phyloP scores from a whole-genome alignment of 2,329 filamentous ascomycete species.

The Hypomyces rosellus region DNA sequence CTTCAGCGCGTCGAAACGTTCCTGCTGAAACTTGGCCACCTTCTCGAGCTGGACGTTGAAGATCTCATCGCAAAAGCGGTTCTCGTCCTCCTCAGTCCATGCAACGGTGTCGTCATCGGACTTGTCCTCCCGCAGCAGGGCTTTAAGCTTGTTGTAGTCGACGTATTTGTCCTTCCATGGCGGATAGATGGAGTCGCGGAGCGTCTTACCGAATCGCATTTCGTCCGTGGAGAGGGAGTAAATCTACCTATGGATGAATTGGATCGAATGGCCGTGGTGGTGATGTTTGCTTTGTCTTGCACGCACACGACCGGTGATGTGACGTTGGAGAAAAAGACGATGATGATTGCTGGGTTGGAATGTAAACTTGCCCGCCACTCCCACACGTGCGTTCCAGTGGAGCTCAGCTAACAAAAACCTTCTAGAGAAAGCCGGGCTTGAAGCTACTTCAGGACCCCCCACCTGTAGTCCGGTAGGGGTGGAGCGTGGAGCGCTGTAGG shows the following conservation, averaged over 20 bases:
- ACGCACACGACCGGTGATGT: too few relatives aligned
- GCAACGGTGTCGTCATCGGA: conserved; percentile 53
- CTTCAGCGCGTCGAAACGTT: conserved; percentile 58
- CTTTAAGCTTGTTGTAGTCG: conserved; percentile 91
- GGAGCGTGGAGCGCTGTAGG: too few relatives aligned
- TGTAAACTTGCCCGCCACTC: too few relatives aligned
- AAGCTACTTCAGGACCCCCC: neutral
- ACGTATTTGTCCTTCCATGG: conserved; percentile 95
- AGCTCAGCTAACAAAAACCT: too few relatives aligned
- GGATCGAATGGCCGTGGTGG: neutral
- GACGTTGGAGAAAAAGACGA: too few relatives aligned
- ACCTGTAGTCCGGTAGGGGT: neutral
- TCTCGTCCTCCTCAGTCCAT: conserved; percentile 95
- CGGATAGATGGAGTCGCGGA: conserved; percentile 70
- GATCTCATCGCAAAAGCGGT: conserved; percentile 87
- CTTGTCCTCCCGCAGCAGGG: conserved; percentile 71
- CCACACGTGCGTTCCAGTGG: too few relatives aligned
- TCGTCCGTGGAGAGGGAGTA: neutral
- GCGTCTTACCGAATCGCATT: conserved; percentile 92
- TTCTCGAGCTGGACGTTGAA: conserved; percentile 94
- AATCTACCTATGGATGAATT: neutral
- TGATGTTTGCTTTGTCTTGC: too few relatives aligned
- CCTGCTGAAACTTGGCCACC: conserved; percentile 81
- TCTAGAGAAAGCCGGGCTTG: too few relatives aligned
- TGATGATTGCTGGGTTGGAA: too few relatives aligned